Base-by-base conservation (phyloP, 495 filamentous ascomycete species). In the Letharia lupina region DNA sequence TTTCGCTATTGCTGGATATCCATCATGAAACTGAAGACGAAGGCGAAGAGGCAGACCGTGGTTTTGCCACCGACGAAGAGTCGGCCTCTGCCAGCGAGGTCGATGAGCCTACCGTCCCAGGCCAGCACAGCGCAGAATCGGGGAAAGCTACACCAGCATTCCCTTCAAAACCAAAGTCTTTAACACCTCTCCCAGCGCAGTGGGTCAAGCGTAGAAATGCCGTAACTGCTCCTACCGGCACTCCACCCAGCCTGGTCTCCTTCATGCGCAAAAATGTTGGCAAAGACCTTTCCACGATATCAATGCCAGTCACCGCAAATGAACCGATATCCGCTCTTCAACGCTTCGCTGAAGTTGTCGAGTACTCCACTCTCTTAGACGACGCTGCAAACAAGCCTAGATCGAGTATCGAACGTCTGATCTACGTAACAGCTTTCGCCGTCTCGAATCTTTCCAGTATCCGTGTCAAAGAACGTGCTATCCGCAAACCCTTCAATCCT, bases 221-320 rank as follows among this genome's bases (percentile, higher is more conserved):
- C 3, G 84, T 98, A 18, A 79, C 84, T 0, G 80, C 87, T 1
- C 84, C 91, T 5, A 92, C 84, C 35, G 84, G 91, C 39, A 73
- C 84, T 47, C 93, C 95, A 0, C 94, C 94, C 0, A 96, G 91
- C 75, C 78, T 98, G 41, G 94, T 98, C 65, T 88, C 90, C 2
- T 96, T 97, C 74, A 80, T 98, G 13, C 90, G 95, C 72, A 98
- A 97, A 74, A 98, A 98, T 69, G 94, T 97, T 16, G 94, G 94
- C 69, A 98, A 98, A 77, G 94, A 98, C 74, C 79, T 98, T 9
- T 96, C 91, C 61, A 93, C 91, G 6, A 92, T 98, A 73, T 89
- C 90, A 44, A 98, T 98, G 95, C 94, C 94, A 0, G 94, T 97
- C 8, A 93, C 92, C 31, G 87, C 93, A 28, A 98, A 98, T 75